Conservation (phyloP, 257 asterid species). For the Buddleja alternifolia region DNA sequence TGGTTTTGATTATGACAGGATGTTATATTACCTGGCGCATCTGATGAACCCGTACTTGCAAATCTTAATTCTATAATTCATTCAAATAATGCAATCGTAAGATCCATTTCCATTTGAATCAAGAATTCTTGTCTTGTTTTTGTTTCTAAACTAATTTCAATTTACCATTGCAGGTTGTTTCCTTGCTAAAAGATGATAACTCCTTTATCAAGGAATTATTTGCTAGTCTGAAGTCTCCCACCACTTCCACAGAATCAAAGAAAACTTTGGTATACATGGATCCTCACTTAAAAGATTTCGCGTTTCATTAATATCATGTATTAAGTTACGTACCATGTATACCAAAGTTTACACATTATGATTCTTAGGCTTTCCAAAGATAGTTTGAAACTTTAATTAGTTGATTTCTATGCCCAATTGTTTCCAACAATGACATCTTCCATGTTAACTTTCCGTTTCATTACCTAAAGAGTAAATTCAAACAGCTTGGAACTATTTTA, state of each 20-base stretch:
- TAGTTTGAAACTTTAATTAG: slow-evolving; percentile 4
- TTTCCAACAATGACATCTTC: background rate
- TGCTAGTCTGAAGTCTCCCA: slow-evolving; percentile 74
- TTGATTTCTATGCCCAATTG: slow-evolving; percentile 11
- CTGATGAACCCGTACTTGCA: slow-evolving; percentile 77
- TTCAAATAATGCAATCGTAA: slow-evolving; percentile 85
- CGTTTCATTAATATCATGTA: slow-evolving; percentile 12
- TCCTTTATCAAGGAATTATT: slow-evolving; percentile 84
- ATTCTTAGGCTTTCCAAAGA: background rate
- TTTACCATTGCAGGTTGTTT: slow-evolving; percentile 66
- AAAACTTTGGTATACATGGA: slow-evolving; percentile 63
- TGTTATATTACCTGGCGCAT: slow-evolving; percentile 74
- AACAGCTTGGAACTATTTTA: background rate
- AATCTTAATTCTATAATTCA: slow-evolving; percentile 76
- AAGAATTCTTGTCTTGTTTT: slow-evolving; percentile 19
- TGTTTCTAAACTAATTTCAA: slow-evolving; percentile 26
- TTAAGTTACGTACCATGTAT: background rate
- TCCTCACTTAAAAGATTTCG: background rate
- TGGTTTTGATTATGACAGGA: slow-evolving; percentile 61
- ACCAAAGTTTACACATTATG: background rate
- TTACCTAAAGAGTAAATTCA: background rate
- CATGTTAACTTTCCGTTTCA: background rate
- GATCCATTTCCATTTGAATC: slow-evolving; percentile 36
- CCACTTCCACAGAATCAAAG: slow-evolving; percentile 67
- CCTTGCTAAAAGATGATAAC: slow-evolving; percentile 83